Base-by-base conservation (phyloP, 768 basidiomycete species). In the Calocybe gangraenosa region DNA sequence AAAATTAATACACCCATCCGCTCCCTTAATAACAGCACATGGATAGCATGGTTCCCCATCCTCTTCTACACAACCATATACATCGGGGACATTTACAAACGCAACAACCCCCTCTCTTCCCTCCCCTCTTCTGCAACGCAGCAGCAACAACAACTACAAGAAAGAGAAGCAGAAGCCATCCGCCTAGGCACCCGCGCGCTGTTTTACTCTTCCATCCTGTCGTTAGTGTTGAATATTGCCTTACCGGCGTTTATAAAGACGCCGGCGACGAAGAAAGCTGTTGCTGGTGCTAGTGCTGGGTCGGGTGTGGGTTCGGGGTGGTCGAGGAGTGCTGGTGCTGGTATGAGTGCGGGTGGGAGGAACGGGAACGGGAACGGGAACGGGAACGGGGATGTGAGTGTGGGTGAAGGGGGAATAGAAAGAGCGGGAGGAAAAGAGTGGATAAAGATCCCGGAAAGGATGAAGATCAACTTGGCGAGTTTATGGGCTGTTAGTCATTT, bases 1-100 rank as follows among this genome's bases (percentile, higher is more conserved):
- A 30, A 25, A 9, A 38, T 3, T 36, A 35, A 7, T 15, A 17
- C 37, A 35, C n/a, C n/a, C n/a, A n/a, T n/a, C n/a, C n/a, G n/a
- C n/a, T n/a, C n/a, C n/a, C n/a, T n/a, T n/a, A n/a, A 20, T 14
- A 13, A 9, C 45, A 91, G 89, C 49, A 76, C 82, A 10, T 94
- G 82, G 82, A 73, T 93, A 48, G 87, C 80, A 7, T 97, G 95
- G 95, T 96, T 95, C 58, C 93, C 94, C 0, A 67, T 92, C 19
- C 71, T 95, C 1, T 93, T 94, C 65, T 94, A 92, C 68, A 85
- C 83, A 2, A 86, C 87, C 1, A 69, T 90, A 19, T 97, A 92
- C 65, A 75, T 96, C 43, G 88, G 89, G 9, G 94, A 95, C 54
- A 73, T 95, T 9, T 81, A 96, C 70, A 87, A 82, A 49, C 70